Evolutionary conservation across 495 filamentous ascomycete genomes (phyloP).

Genomic region (Neurospora sp.): DNA sequence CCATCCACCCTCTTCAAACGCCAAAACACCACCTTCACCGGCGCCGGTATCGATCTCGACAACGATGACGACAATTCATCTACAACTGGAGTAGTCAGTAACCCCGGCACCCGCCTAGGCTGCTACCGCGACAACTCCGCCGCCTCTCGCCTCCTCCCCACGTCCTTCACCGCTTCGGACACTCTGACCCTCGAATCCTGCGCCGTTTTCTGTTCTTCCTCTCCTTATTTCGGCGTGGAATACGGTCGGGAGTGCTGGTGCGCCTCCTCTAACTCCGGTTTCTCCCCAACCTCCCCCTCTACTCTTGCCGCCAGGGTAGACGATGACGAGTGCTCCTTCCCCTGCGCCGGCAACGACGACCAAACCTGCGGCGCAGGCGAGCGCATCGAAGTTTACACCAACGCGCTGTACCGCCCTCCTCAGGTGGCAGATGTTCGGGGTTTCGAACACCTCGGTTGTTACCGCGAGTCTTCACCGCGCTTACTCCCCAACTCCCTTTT

Average conservation of each 20-base stretch:
- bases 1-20: not conserved
- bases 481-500: conserved; percentile 8
- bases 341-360: conserved; percentile 25
- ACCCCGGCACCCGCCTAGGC: conserved; percentile 15
- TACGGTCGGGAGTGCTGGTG: conserved; percentile 19
- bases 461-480: conserved; percentile 8
- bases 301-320: not conserved
- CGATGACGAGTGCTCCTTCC: conserved; percentile 7
- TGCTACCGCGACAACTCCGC: conserved; percentile 23
- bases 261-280: not conserved
- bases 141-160: conserved; percentile 40
- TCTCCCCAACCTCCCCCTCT: not conserved
- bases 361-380: conserved; percentile 26
- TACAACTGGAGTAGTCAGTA: not conserved
- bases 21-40: not conserved
- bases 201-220: conserved; percentile 39
- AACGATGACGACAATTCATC: not conserved
- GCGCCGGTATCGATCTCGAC: not conserved
- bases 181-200: conserved; percentile 45
- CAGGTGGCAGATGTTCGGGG: not conserved
- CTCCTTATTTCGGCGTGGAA: conserved; percentile 12
- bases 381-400: conserved; percentile 24
- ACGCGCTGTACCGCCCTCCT: conserved; percentile 1
- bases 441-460: conserved; percentile 10
- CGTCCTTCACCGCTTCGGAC: conserved; percentile 26